These are phyloP conservation scores for Syncephalis fuscata DNA, from an alignment of 371 early-diverging fungal genomes.

Conservation along the genomic window DNA sequence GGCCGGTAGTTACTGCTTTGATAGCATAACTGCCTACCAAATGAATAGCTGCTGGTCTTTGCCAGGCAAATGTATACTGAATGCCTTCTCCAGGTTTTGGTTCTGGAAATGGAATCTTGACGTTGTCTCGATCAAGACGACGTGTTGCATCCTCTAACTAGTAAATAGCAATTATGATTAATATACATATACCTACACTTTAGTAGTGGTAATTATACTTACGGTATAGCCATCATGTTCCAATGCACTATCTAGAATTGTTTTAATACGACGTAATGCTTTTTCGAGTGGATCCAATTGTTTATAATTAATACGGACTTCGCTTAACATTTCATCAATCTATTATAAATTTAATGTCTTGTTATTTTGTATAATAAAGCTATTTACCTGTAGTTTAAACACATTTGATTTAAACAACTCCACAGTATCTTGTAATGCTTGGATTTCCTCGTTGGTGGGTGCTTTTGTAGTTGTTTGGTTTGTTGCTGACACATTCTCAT, in stretches of 20 bases:
- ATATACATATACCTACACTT: not conserved
- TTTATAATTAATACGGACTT: slow-evolving; percentile 42
- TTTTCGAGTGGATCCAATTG: slow-evolving; percentile 53
- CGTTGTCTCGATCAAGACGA: slow-evolving; percentile 8
- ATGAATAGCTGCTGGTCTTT: slow-evolving; percentile 54
- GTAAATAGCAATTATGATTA: not conserved
- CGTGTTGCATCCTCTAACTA: not conserved
- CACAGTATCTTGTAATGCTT: slow-evolving; percentile 60
- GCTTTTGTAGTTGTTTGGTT: too few species aligned
- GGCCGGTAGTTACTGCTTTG: slow-evolving; percentile 45
- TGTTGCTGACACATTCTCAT: too few species aligned
- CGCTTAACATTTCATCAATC: slow-evolving; percentile 68
- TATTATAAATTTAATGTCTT: too few species aligned
- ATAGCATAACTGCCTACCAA: slow-evolving; percentile 84
- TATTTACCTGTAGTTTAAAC: slow-evolving; percentile 63
- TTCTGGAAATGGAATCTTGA: slow-evolving; percentile 55
- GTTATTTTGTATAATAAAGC: not conserved
- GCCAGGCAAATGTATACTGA: slow-evolving; percentile 56
- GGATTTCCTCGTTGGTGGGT: slow-evolving; percentile 70
- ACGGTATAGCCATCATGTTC: slow-evolving; percentile 25
- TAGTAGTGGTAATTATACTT: slow-evolving; percentile 11
- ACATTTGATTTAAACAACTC: slow-evolving; percentile 81
- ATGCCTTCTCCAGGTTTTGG: slow-evolving; percentile 48
- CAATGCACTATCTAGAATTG: slow-evolving; percentile 29
- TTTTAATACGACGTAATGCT: slow-evolving; percentile 45